phyloP scores from a whole-genome alignment of 345 rosid species.

The Salix viminalis region DNA sequence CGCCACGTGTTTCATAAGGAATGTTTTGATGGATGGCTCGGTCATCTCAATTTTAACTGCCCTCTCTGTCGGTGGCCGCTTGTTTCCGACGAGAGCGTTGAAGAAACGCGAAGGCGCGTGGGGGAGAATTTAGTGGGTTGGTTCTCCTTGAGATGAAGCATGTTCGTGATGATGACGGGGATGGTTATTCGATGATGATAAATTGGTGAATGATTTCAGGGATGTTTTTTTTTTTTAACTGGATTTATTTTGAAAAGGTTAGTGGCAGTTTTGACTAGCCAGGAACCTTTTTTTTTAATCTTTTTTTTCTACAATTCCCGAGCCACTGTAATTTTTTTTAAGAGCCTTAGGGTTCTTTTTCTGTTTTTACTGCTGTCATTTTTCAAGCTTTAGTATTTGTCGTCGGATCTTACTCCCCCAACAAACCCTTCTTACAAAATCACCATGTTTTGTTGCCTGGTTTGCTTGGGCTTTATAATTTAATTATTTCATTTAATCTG shows the following conservation, averaged over 20 bases:
- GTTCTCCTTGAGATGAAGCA: constrained; percentile 39
- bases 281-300: neutral
- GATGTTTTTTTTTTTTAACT: neutral
- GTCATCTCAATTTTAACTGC: constrained; percentile 60
- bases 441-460: neutral
- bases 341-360: constrained; percentile 11
- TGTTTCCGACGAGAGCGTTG: constrained; percentile 41
- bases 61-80: constrained; percentile 68
- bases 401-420: neutral
- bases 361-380: constrained; percentile 5
- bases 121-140: constrained; percentile 44
- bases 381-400: neutral
- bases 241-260: constrained; percentile 5
- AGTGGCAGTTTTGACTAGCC: constrained; percentile 15
- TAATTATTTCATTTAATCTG: neutral
- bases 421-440: neutral
- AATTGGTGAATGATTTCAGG: neutral
- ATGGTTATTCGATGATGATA: neutral
- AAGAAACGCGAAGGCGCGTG: constrained; percentile 45
- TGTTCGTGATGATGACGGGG: neutral
- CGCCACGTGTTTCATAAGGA: constrained; percentile 76
- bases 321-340: neutral
- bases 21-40: constrained; percentile 84
- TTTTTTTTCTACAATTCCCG: neutral
- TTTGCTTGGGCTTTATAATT: neutral